phyloP scores from a whole-genome alignment of 1,284 basidiomycete genomes.

The Apiotrichum mycotoxinovorans region DNA sequence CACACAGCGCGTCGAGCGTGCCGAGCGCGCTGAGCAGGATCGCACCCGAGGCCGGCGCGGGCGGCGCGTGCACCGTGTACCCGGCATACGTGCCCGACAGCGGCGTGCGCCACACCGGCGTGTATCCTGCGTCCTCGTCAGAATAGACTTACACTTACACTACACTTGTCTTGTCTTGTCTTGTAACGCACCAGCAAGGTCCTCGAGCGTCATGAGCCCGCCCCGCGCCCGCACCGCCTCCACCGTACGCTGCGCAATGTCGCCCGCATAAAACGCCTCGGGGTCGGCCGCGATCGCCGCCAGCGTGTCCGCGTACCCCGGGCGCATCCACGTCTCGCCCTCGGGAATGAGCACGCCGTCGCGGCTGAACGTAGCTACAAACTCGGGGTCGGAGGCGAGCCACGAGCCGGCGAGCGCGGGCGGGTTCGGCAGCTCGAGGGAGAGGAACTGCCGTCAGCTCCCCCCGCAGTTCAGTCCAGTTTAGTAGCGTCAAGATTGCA shows the following conservation, averaged over 20 bases:
- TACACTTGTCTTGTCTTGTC: neutral
- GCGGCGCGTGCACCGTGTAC: constrained; percentile 31
- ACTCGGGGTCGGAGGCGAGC: constrained; percentile 16
- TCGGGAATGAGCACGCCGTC: constrained; percentile 29
- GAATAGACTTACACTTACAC: no score
- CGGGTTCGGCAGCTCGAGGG: constrained; percentile 8
- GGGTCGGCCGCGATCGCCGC: constrained; percentile 30
- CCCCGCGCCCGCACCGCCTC: constrained; percentile 27
- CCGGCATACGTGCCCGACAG: constrained; percentile 29
- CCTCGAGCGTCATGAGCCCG: constrained; percentile 39
- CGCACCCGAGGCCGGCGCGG: constrained; percentile 43
- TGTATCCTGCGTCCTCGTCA: constrained; percentile 25
- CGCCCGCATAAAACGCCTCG: constrained; percentile 36
- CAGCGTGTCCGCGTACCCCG: constrained; percentile 36
- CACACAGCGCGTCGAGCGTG: constrained; percentile 27
- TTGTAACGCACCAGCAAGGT: constrained; percentile 27
- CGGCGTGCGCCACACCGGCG: constrained; percentile 25
- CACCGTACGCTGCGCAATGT: constrained; percentile 34
- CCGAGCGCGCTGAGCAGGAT: constrained; percentile 37
- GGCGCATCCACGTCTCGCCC: constrained; percentile 27
- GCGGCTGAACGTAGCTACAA: constrained; percentile 12
- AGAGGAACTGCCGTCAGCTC: constrained; percentile 12
- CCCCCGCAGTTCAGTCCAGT: neutral
- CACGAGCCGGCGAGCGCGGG: constrained; percentile 8
- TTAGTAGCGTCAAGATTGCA: neutral